Conservation (phyloP, 768 basidiomycete genomes). For the Jaapia argillacea region DNA sequence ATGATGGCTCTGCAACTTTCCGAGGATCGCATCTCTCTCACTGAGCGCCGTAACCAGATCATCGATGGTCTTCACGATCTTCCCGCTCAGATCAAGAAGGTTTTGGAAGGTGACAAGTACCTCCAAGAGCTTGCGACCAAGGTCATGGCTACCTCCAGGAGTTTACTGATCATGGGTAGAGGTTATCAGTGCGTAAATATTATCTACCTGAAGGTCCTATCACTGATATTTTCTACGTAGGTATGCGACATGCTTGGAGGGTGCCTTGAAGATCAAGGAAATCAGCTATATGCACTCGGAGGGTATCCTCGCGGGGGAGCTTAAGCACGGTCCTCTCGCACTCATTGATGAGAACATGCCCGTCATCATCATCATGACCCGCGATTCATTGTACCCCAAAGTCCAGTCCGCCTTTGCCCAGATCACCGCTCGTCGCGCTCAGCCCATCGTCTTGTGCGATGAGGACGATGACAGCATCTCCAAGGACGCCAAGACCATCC, state of each 20-base stretch:
- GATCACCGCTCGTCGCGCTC: conserved; percentile 95
- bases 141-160: conserved; percentile 68
- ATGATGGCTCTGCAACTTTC: conserved; percentile 99
- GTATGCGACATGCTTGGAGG: conserved; percentile 97
- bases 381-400: conserved; percentile 96
- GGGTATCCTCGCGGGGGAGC: conserved; percentile 94
- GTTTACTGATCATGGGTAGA: conserved; percentile 91
- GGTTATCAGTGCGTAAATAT: conserved; percentile 99
- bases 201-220: background rate
- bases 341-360: conserved; percentile 98
- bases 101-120: conserved; percentile 68
- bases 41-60: conserved; percentile 83
- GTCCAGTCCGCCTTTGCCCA: conserved; percentile 94
- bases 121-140: conserved; percentile 81
- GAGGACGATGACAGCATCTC: conserved; percentile 80
- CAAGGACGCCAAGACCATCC: conserved; percentile 73
- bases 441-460: conserved; percentile 92
- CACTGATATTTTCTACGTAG: conserved; percentile 30
- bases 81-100: conserved; percentile 78
- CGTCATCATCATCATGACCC: conserved; percentile 99
- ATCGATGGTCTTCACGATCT: conserved; percentile 89
- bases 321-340: conserved; percentile 98
- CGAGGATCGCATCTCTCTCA: conserved; percentile 93
- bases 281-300: conserved; percentile 88
- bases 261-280: conserved; percentile 99